Evolutionary conservation across 345 rosid species (phyloP), one percentile per base, ranked within the genome.

Genomic region (Laguncularia racemosa): DNA sequence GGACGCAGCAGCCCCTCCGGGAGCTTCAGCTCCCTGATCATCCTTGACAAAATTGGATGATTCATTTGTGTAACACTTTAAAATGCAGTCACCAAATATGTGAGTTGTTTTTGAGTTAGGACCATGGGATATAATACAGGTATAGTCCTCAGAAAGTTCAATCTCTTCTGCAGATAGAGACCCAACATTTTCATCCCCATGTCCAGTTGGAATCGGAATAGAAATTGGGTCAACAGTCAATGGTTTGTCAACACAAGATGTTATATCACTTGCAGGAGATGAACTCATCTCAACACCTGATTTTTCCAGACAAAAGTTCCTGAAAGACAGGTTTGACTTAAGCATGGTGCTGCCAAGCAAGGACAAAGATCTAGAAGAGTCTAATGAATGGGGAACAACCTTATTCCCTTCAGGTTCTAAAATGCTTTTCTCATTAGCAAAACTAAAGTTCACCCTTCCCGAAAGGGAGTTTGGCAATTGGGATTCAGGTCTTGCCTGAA

Each of bases 141-240:
- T 84, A 58, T 84, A 84, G 33, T 84, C 90, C 86, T 84, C 90
- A 20, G 90, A 84, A 44, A 68, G 82, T 43, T 76, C 86, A 68
- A 84, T 73, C 52, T 81, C 84, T 52, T 52, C 67, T 14, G 68
- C 74, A 20, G 85, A 65, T 70, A 84, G 79, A 46, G 86, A 67
- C 17, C 72, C 64, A 46, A 59, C 61, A 43, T 18, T 18, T 33
- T 52, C 71, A 46, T 52, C 63, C 56, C 63, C 50, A 55, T 73
- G 54, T 52, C 67, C 63, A 46, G 76, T 63, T 55, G 79, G 53
- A 33, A 73, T 43, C 18, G 83, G 81, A 57, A 75, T 74, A 20
- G 84, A 76, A 69, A 53, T 66, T 33, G 70, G 59, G 52, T 75
- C 75, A 57, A 52, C 57, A 20, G 54, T 68, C 15, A 67, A 62